These are phyloP conservation scores for Epicoccum nigrum DNA, from an alignment of 2,329 filamentous ascomycete genomes.

Conservation along the genomic window DNA sequence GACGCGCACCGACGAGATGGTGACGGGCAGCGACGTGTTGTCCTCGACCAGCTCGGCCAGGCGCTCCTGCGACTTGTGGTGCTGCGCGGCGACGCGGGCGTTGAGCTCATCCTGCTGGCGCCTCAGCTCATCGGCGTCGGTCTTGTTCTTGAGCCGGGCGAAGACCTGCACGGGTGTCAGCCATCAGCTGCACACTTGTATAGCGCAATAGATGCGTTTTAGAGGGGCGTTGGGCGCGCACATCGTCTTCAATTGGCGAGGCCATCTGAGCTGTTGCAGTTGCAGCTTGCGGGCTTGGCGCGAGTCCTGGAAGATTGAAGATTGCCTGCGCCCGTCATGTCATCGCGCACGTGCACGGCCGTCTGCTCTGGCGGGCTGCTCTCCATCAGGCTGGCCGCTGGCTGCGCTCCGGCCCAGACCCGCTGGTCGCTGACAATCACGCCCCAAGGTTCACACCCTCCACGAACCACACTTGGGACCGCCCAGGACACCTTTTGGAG, in stretches of 20 bases:
- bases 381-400: neutral
- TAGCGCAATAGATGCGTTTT: too few species aligned
- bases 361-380: too few species aligned
- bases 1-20: slow-evolving; percentile 83
- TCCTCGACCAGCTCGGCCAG: slow-evolving; percentile 73
- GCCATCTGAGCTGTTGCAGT: slow-evolving; percentile 48
- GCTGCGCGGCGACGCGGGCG: slow-evolving; percentile 62
- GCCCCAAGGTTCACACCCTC: too few species aligned
- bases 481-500: neutral
- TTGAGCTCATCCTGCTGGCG: slow-evolving; percentile 66
- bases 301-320: slow-evolving; percentile 2
- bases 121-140: slow-evolving; percentile 64
- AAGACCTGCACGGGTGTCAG: slow-evolving; percentile 57
- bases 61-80: slow-evolving; percentile 67
- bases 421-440: neutral
- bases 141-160: slow-evolving; percentile 63
- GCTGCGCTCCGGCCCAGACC: neutral
- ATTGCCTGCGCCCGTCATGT: slow-evolving; percentile 9
- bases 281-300: slow-evolving; percentile 35
- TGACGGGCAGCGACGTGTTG: slow-evolving; percentile 86
- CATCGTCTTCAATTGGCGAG: slow-evolving; percentile 55
- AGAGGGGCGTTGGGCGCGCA: slow-evolving; percentile 30
- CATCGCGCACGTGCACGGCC: slow-evolving; percentile 12
- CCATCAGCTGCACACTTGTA: too few species aligned
- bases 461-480: too few species aligned